phyloP scores from a whole-genome alignment of 2,329 filamentous ascomycete genomes.

The Cytospora mali region DNA sequence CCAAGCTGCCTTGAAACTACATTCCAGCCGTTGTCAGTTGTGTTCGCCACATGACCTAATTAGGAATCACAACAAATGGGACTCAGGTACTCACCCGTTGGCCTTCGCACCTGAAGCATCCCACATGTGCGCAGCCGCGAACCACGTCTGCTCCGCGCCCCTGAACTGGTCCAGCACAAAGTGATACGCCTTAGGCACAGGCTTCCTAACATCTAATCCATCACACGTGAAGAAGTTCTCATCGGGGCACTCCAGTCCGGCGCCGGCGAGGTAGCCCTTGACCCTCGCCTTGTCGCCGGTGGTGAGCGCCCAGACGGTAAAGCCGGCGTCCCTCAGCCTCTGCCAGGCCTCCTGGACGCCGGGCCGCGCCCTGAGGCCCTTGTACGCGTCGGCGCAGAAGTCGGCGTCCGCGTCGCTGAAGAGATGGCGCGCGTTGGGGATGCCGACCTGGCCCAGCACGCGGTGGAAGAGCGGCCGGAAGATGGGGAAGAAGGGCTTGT shows the following conservation, averaged over 20 bases:
- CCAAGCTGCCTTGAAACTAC: slow-evolving; percentile 53
- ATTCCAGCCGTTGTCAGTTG: not conserved
- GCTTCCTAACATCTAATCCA: slow-evolving; percentile 50
- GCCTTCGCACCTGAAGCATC: slow-evolving; percentile 56
- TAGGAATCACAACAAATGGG: not conserved
- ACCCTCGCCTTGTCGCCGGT: slow-evolving; percentile 54
- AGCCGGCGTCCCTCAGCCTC: slow-evolving; percentile 47
- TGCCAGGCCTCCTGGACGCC: slow-evolving; percentile 46
- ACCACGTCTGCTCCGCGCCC: slow-evolving; percentile 49
- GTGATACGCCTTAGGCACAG: slow-evolving; percentile 49
- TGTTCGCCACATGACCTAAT: not conserved
- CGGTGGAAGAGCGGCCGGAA: slow-evolving; percentile 52
- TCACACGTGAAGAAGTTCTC: slow-evolving; percentile 58
- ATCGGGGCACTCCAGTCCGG: slow-evolving; percentile 50
- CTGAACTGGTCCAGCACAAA: slow-evolving; percentile 45
- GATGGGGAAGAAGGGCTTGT: slow-evolving; percentile 46
- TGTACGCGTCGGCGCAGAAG: slow-evolving; percentile 43
- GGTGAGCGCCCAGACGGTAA: slow-evolving; percentile 57
- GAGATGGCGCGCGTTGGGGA: slow-evolving; percentile 45
- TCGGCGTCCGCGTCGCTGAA: slow-evolving; percentile 47
- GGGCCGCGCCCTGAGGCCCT: slow-evolving; percentile 40
- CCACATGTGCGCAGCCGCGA: slow-evolving; percentile 63
- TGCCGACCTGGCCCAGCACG: slow-evolving; percentile 47
- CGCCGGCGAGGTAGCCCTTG: slow-evolving; percentile 53
- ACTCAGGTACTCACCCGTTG: slow-evolving; percentile 41